Evolutionary conservation across 768 basidiomycete genomes (phyloP).

Genomic region (Mycena vitilis): DNA sequence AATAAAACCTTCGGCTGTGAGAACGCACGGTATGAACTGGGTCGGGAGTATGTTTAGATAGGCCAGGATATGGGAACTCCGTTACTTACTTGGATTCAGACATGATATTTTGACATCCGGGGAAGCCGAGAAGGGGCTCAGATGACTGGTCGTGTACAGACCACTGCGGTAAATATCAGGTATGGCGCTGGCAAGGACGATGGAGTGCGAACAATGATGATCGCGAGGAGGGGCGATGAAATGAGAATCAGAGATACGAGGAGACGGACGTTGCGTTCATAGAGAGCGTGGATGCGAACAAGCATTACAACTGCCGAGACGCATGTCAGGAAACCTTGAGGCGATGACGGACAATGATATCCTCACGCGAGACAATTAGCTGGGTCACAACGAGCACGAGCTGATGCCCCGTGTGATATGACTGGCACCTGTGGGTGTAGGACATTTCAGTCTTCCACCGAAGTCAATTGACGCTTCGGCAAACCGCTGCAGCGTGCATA

Average conservation of each 20-base stretch:
- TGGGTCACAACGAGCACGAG: slow-evolving; percentile 24
- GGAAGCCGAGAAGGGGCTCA: neutral
- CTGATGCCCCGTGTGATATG: slow-evolving; percentile 17
- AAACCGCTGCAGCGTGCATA: too few species aligned
- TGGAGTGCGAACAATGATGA: neutral
- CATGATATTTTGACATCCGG: neutral
- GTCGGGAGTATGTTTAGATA: neutral
- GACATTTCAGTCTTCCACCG: neutral
- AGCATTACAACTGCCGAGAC: slow-evolving; percentile 1
- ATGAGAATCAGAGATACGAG: neutral
- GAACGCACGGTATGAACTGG: neutral
- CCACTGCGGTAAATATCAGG: neutral
- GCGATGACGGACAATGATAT: too few species aligned
- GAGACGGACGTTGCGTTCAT: slow-evolving; percentile 6
- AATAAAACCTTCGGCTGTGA: neutral
- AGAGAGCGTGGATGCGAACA: slow-evolving; percentile 7
- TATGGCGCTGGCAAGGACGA: too few species aligned
- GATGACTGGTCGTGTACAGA: neutral
- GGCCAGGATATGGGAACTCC: too few species aligned
- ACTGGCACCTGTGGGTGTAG: slow-evolving; percentile 2
- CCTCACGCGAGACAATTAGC: slow-evolving; percentile 12
- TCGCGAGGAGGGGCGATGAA: neutral
- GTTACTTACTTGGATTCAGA: neutral
- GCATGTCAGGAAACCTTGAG: too few species aligned
- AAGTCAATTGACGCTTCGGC: too few species aligned